Conservation (phyloP, 768 basidiomycete species). For the Leccinum fibrillosum region DNA sequence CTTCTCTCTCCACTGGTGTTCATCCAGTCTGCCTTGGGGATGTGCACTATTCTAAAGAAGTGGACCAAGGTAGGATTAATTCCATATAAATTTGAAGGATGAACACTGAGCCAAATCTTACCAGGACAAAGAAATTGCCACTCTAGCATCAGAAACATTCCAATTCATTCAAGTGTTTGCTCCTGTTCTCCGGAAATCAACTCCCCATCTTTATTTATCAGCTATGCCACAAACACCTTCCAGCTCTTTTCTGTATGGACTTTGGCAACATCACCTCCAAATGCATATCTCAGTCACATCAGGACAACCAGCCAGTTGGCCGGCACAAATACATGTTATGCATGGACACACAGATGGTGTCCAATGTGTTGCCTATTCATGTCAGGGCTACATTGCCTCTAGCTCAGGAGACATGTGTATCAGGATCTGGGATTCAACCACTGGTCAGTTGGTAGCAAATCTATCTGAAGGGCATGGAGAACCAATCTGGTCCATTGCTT, state of each 20-base stretch:
- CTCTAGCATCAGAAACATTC: conserved; percentile 2
- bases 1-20: not conserved
- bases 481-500: not conserved
- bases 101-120: not conserved
- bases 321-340: not conserved
- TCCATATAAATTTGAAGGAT: not conserved
- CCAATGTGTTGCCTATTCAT: not conserved
- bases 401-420: not conserved
- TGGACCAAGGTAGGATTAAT: not conserved
- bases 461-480: not conserved
- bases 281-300: not conserved
- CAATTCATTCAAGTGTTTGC: conserved; percentile 4
- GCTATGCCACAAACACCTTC: not conserved
- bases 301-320: not conserved
- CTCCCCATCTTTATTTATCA: too few species aligned
- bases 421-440: not conserved
- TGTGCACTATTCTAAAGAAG: not conserved
- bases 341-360: not conserved
- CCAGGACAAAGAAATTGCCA: not conserved
- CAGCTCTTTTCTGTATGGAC: not conserved
- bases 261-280: not conserved
- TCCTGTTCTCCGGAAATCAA: too few species aligned
- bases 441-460: too few species aligned
- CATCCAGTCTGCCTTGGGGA: not conserved
- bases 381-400: not conserved